Percentiles rank a stretch among this genome's conserved stretches.
Evolutionary conservation across 257 asterid genomes (phyloP).

Genomic region (Ehretia macrophylla): DNA sequence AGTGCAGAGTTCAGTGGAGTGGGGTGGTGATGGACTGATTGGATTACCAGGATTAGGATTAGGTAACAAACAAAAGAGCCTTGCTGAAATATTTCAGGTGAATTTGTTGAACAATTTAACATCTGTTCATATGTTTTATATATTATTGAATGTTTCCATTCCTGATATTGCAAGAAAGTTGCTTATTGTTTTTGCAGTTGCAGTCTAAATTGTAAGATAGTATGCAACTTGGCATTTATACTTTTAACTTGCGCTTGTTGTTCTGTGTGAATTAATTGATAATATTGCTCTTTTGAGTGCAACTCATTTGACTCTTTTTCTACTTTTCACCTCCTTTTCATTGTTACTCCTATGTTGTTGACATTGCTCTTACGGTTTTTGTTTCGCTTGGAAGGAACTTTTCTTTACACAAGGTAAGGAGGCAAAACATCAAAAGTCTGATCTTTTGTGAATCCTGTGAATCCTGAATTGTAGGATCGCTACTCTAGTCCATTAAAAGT

Average conservation of each 20-base stretch:
- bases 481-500: too few relatives aligned
- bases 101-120: slow-evolving; percentile 11
- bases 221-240: neutral
- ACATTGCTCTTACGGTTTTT: too few relatives aligned
- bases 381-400: too few relatives aligned
- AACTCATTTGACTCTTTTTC: too few relatives aligned
- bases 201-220: too few relatives aligned
- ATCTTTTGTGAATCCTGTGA: too few relatives aligned
- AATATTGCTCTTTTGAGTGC: neutral
- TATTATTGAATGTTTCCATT: neutral
- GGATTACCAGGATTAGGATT: slow-evolving; percentile 84
- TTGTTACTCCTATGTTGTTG: too few relatives aligned
- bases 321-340: too few relatives aligned
- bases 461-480: too few relatives aligned
- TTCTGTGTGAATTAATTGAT: neutral
- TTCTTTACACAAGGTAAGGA: too few relatives aligned
- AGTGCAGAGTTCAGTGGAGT: slow-evolving; percentile 60
- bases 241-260: neutral
- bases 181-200: neutral
- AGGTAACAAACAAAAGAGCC: slow-evolving; percentile 76
- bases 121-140: neutral
- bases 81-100: slow-evolving; percentile 85
- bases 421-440: too few relatives aligned
- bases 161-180: neutral
- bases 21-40: slow-evolving; percentile 94